Evolutionary conservation across 2,329 filamentous ascomycete species (phyloP).

Genomic region (Sporothrix luriei): DNA sequence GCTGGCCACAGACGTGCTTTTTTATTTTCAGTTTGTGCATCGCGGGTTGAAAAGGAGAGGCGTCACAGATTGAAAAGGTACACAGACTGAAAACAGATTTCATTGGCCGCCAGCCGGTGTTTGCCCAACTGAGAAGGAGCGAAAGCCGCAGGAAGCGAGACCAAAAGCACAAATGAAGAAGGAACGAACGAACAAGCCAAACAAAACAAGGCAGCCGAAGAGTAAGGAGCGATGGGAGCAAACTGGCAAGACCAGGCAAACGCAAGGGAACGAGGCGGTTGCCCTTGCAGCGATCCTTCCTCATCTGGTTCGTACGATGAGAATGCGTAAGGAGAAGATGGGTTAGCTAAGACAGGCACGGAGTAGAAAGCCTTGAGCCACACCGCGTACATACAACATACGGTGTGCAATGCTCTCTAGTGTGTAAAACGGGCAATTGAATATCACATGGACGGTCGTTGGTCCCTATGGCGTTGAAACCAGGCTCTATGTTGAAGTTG

Average conservation of each 20-base stretch:
- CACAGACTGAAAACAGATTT: neutral
- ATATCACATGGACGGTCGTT: neutral
- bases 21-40: neutral
- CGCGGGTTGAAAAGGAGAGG: neutral
- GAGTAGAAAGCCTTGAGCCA: neutral
- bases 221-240: neutral
- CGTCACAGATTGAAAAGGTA: constrained; percentile 14
- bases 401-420: neutral
- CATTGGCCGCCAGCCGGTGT: constrained; percentile 7
- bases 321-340: neutral
- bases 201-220: neutral
- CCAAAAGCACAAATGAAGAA: neutral
- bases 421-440: neutral
- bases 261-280: neutral
- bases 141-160: neutral
- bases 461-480: neutral
- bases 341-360: neutral
- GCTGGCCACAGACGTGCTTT: neutral
- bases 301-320: neutral
- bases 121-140: constrained; percentile 12
- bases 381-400: neutral
- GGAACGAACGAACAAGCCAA: constrained; percentile 6
- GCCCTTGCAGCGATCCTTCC: constrained; percentile 23
- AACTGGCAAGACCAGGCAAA: neutral
- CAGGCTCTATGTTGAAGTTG: neutral